Base-by-base conservation (phyloP, 208 protist genomes). In the Porcisia deanei region DNA sequence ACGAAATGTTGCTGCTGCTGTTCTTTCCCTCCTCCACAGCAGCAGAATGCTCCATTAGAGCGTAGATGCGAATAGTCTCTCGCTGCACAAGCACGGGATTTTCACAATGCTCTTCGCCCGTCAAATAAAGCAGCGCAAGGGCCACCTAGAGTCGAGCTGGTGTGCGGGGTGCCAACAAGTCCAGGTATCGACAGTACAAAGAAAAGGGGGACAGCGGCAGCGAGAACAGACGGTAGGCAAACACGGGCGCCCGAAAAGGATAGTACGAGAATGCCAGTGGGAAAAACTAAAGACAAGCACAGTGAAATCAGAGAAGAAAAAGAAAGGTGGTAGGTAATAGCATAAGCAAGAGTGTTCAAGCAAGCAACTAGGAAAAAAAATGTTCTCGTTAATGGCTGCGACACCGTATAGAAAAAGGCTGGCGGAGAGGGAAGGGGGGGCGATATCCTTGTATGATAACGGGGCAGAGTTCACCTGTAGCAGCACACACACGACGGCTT, bases 1-100 rank as follows among this genome's bases (percentile, higher is more conserved):
- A 99, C 34, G 94, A 95, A 39, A 94, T 79, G 71, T 87, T 89
- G 77, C 61, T 93, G 76, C 58, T 81, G 75, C 61, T 74, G 45
- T 80, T 75, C 73, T 58, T 73, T 16, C 67, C 53, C 10, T 76
- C 75, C 59, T 85, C 76, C 20, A 45, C 60, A 1, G 70, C 37
- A 0, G 60, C 65, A 5, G 59, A 2, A 54, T 66, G 39, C 47
- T 80, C 75, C 70, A 80, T 84, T 16, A 37, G 4, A 1, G 47
- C 61, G 41, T 12, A 52, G 10, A 14, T 52, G 47, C 47, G 10
- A 52, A 14, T 14, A 52, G 47, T 12, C 47, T 52, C 47, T 9
- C 6, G 12, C 16, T 1, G 12, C 34, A 61, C 34, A 5, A 22
- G 8, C 34, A 39, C 30, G 10, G 59, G 30, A 64, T 14, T 16